Evolutionary conservation across 2,329 filamentous ascomycete species (phyloP).

Genomic region (Rutstroemia sp.): DNA sequence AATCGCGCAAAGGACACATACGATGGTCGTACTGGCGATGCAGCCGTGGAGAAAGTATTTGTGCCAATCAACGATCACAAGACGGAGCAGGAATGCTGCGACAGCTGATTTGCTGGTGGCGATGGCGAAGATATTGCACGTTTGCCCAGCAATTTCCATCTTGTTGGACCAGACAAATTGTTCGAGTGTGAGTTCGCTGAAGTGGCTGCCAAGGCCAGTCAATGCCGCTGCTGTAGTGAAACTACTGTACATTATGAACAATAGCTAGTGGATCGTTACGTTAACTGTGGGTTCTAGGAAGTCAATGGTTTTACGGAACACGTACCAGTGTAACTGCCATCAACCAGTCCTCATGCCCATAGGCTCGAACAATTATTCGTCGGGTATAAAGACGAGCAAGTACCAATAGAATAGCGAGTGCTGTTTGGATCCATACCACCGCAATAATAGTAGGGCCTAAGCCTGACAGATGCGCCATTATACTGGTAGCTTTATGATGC

Average conservation of each 20-base stretch:
- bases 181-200: not conserved
- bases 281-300: not conserved
- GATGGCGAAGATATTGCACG: slow-evolving; percentile 1
- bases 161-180: slow-evolving; percentile 2
- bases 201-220: not conserved
- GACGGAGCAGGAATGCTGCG: slow-evolving; percentile 2
- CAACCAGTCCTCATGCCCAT: slow-evolving; percentile 2
- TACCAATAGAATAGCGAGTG: not conserved
- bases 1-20: not conserved
- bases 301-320: not conserved
- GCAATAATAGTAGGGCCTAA: not conserved
- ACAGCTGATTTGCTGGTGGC: not conserved
- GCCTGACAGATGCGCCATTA: not conserved
- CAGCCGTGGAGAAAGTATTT: not conserved
- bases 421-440: slow-evolving; percentile 4
- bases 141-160: slow-evolving; percentile 6
- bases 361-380: not conserved
- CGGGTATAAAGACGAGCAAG: slow-evolving; percentile 2
- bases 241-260: not conserved
- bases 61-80: slow-evolving; percentile 4
- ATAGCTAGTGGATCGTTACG: not conserved
- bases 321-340: not conserved
- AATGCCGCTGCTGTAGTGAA: not conserved
- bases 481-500: not conserved
- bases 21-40: not conserved